phyloP scores from a whole-genome alignment of 305 asterid species.

The Fraxinus nigra region DNA sequence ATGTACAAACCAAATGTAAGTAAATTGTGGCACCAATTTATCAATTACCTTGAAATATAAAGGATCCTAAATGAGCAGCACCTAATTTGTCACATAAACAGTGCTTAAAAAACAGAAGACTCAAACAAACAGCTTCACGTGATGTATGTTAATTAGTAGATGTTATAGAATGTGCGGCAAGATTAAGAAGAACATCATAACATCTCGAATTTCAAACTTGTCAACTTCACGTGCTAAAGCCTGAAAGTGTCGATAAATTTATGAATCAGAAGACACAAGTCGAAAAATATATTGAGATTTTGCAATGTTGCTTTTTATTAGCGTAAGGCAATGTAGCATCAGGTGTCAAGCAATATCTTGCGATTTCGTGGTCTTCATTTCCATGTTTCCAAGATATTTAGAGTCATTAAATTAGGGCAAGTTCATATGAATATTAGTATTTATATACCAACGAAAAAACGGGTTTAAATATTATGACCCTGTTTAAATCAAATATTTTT shows the following conservation, averaged over 20 bases:
- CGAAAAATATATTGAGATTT: not conserved
- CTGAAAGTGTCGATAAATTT: not conserved
- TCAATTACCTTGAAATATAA: not conserved
- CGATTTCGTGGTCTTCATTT: not conserved
- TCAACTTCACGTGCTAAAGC: not conserved
- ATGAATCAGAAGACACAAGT: not conserved
- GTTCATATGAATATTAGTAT: not conserved
- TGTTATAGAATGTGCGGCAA: not conserved
- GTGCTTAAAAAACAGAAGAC: not conserved
- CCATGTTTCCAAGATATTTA: not conserved
- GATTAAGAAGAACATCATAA: not conserved
- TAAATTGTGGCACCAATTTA: not conserved
- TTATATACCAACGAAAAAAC: too few relatives aligned
- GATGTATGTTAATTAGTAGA: not conserved
- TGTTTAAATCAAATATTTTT: too few relatives aligned
- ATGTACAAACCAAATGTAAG: conserved; percentile 20
- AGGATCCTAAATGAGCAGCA: conserved; percentile 14
- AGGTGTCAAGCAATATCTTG: not conserved
- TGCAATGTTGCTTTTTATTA: not conserved
- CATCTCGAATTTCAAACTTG: not conserved
- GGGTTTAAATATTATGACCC: too few relatives aligned
- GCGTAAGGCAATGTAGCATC: not conserved
- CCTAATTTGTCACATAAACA: not conserved
- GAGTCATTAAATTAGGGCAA: conserved; percentile 11
- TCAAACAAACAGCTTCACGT: not conserved